Evolutionary conservation across 2,329 filamentous ascomycete species (phyloP).

Genomic region (Sclerotinia sclerotiorum): DNA sequence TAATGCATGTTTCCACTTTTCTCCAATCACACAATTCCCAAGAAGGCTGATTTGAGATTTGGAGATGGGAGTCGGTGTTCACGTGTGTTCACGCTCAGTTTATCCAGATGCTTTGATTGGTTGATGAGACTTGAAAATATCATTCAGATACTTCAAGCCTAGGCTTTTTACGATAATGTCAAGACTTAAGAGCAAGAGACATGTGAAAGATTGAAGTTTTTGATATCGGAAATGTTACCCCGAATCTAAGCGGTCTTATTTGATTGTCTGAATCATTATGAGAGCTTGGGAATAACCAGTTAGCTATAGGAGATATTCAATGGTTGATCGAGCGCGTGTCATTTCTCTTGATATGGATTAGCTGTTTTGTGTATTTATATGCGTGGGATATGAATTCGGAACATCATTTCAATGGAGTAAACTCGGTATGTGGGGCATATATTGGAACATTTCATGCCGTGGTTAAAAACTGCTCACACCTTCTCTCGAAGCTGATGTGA

Average conservation of each 20-base stretch:
- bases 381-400: neutral
- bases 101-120: neutral
- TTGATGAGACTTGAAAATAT: neutral
- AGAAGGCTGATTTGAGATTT: slow-evolving; percentile 1
- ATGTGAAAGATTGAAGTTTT: slow-evolving; percentile 10
- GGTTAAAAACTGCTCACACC: neutral
- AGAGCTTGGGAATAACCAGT: neutral
- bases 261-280: neutral
- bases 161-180: neutral
- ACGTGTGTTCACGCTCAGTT: neutral
- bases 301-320: neutral
- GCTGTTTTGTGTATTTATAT: neutral
- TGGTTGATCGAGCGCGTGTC: neutral
- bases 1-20: slow-evolving; percentile 8
- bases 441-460: neutral
- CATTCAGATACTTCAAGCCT: neutral
- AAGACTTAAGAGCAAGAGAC: neutral
- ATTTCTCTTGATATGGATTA: neutral
- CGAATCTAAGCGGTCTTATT: neutral
- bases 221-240: neutral
- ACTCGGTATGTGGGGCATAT: slow-evolving; percentile 5
- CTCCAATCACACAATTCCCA: neutral
- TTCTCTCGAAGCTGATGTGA: neutral
- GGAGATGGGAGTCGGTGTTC: neutral
- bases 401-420: neutral